Base-by-base conservation (phyloP, 140 eudicot species). In the Bidens hawaiensis region DNA sequence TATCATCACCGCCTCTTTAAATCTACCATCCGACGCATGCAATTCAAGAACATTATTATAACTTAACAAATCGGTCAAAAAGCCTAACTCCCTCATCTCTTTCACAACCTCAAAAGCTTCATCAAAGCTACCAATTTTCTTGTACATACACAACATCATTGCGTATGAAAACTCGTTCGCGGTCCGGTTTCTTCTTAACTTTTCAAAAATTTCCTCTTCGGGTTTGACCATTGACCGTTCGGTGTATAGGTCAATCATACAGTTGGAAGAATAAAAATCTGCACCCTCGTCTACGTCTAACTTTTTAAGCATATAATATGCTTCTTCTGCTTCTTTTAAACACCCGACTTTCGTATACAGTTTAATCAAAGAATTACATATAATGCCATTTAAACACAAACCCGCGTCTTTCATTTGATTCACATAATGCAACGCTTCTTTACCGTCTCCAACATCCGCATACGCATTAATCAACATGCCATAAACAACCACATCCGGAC, bases 71-170 rank as follows among this genome's bases (percentile, higher is more conserved):
- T 84, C 88, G 6, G 77, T 81, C 80, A 90, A 25, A 58, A 90
- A 71, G 52, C 96, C 94, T 8, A 71, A 61, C 64, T 84, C 91
- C 52, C 83, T 79, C 96, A 91, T 91, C 75, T 76, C 70, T 65
- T 72, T 66, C 15, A 85, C 94, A 31, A 84, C 78, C 75, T 67
- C 68, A 50, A 73, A 65, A 9, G 95, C 95, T 51, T 91, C 86
- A 40, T 71, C 84, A 55, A 82, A 83, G 49, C 84, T 75, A 47
- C 87, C 94, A 18, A 79, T 63, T 52, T 80, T 78, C 76, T 81
- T 90, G 70, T 90, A 87, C 96, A 91, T 74, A 43, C 91, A 84
- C 69, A 91, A 68, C 95, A 84, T 91, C 98, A 91, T 91, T 3
- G 98, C 96, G 61, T 86, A 88, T 0, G 98, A 76, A 60, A 91